These are phyloP conservation scores for Herpetospermum pedunculosum DNA, from an alignment of 306 rosid species.

Conservation along the genomic window DNA sequence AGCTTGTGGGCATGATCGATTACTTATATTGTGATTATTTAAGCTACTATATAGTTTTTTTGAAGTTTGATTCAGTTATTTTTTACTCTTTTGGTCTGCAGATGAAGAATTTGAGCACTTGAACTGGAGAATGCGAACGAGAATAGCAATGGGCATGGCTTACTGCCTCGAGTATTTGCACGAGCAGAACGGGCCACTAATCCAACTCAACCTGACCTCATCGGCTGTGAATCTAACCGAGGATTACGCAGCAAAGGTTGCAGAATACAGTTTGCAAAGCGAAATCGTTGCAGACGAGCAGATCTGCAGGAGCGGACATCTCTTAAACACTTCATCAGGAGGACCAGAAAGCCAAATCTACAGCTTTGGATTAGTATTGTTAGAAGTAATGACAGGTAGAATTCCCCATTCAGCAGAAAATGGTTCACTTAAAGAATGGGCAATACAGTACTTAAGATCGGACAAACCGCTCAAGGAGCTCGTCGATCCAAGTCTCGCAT, in stretches of 20 bases:
- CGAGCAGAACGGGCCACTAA: constrained; percentile 48
- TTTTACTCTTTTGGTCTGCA: constrained; percentile 24
- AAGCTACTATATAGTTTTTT: not conserved
- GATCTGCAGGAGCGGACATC: constrained; percentile 17
- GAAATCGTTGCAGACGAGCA: constrained; percentile 29
- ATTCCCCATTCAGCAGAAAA: constrained; percentile 52
- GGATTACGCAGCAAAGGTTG: constrained; percentile 72
- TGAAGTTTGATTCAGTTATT: not conserved
- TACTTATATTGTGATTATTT: no score
- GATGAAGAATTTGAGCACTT: constrained; percentile 90
- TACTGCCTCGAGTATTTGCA: constrained; percentile 82
- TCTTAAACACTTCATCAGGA: constrained; percentile 21
- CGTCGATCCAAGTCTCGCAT: constrained; percentile 60
- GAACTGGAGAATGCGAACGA: constrained; percentile 77
- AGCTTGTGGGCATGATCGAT: not conserved
- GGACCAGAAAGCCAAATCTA: constrained; percentile 49
- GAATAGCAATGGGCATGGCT: constrained; percentile 74
- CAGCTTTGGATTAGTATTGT: constrained; percentile 63
- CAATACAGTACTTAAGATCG: constrained; percentile 38
- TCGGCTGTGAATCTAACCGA: constrained; percentile 54
- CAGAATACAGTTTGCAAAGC: constrained; percentile 48
- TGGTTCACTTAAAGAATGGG: constrained; percentile 52
- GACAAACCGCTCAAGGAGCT: constrained; percentile 37
- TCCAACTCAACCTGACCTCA: constrained; percentile 51
- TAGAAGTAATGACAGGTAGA: constrained; percentile 72